These are phyloP conservation scores for Copromyces sp. DNA, from an alignment of 495 filamentous ascomycete species.

Conservation along the genomic window DNA sequence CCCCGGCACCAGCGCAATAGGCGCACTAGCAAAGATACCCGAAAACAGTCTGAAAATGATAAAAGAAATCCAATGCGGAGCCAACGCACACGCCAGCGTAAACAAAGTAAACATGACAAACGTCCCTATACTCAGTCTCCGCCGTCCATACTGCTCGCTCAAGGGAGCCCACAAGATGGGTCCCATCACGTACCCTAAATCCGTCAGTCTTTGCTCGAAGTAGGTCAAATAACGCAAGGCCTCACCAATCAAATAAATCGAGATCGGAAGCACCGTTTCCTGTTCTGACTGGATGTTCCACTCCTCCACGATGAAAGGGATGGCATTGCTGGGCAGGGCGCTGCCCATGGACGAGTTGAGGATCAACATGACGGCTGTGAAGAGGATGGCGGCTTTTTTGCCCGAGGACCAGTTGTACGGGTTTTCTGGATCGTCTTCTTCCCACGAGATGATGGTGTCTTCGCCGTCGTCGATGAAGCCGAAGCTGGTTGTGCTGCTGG, in stretches of 20 bases:
- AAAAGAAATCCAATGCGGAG: conserved; percentile 56
- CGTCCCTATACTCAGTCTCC: conserved; percentile 46
- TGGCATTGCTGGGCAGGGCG: conserved; percentile 54
- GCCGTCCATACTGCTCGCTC: conserved; percentile 63
- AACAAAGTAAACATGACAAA: conserved; percentile 57
- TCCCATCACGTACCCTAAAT: conserved; percentile 17
- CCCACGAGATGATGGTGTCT: conserved; percentile 38
- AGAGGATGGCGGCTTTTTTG: conserved; percentile 48
- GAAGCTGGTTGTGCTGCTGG: background rate
- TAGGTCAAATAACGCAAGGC: background rate
- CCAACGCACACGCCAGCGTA: conserved; percentile 58
- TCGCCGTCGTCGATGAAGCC: conserved; percentile 9
- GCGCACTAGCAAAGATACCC: conserved; percentile 54
- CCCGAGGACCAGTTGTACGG: conserved; percentile 48
- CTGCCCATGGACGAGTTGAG: conserved; percentile 68
- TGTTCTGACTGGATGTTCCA: conserved; percentile 48
- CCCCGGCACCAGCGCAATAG: conserved; percentile 62
- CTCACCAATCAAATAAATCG: conserved; percentile 55
- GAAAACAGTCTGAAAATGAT: conserved; percentile 58
- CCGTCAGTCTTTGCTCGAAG: background rate
- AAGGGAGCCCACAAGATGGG: conserved; percentile 59
- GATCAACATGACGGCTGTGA: conserved; percentile 51
- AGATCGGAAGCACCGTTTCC: conserved; percentile 60
- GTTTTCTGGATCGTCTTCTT: conserved; percentile 40
- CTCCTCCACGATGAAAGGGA: conserved; percentile 44